Conservation (phyloP, 1,284 basidiomycete species). For the Leccinum insolens region DNA sequence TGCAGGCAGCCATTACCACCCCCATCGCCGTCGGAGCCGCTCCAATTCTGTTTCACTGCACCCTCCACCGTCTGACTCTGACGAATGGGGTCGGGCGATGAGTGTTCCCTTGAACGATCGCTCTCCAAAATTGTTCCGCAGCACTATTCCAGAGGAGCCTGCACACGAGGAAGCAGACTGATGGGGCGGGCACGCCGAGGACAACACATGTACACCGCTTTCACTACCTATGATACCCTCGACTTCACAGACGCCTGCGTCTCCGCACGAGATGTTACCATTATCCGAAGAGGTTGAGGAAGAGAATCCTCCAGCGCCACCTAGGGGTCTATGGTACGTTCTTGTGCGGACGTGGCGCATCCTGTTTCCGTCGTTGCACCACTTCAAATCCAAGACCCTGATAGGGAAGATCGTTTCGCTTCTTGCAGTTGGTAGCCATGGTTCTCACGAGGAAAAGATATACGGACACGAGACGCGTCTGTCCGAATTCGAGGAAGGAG, state of each 20-base stretch:
- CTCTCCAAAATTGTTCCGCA: conserved; percentile 35
- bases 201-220: conserved; percentile 16
- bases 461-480: conserved; percentile 38
- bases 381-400: conserved; percentile 73
- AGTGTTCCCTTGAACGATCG: conserved; percentile 53
- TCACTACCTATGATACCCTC: conserved; percentile 47
- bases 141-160: conserved; percentile 31
- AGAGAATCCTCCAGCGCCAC: conserved; percentile 41
- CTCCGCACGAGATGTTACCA: conserved; percentile 43
- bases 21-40: conserved; percentile 22
- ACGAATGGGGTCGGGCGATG: conserved; percentile 55
- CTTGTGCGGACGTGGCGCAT: conserved; percentile 53
- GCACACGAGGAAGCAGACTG: conserved; percentile 13
- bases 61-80: conserved; percentile 31
- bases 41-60: conserved; percentile 39
- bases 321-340: conserved; percentile 44
- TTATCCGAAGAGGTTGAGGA: conserved; percentile 45
- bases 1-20: conserved; percentile 69
- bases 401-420: conserved; percentile 77
- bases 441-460: conserved; percentile 49
- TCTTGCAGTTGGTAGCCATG: conserved; percentile 58
- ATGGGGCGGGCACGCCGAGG: conserved; percentile 16
- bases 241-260: conserved; percentile 60
- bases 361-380: conserved; percentile 87
- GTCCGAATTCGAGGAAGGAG: conserved; percentile 68